A percentile compares a stretch with the other conserved stretches of the same genome.
Conservation (phyloP, 495 filamentous ascomycete species). For the Xylaria longipes region DNA sequence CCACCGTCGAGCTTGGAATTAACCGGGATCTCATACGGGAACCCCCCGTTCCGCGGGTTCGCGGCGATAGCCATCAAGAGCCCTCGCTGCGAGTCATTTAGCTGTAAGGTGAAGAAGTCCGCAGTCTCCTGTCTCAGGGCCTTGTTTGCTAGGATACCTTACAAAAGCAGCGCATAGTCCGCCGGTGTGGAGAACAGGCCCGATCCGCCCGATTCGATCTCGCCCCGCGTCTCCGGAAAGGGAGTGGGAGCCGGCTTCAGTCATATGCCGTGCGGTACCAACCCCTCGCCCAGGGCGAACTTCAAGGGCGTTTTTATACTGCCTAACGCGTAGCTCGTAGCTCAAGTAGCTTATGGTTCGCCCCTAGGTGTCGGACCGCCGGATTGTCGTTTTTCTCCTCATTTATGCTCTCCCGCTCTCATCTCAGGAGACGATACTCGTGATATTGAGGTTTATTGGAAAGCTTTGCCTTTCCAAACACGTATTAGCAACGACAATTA, state of each 20-base stretch:
- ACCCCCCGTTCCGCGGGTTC: conserved; percentile 38
- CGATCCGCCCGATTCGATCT: conserved; percentile 40
- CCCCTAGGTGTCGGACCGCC: conserved; percentile 7
- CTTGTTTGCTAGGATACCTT: conserved; percentile 36
- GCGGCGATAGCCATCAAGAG: conserved; percentile 29
- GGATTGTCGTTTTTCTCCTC: not conserved
- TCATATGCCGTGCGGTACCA: conserved; percentile 46
- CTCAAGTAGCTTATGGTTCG: conserved; percentile 9
- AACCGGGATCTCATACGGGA: conserved; percentile 17
- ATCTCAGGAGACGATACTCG: too few relatives aligned
- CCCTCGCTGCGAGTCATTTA: conserved; percentile 30
- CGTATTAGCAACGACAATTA: too few relatives aligned
- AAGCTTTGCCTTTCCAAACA: too few relatives aligned
- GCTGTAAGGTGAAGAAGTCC: conserved; percentile 41
- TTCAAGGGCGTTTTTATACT: conserved; percentile 35
- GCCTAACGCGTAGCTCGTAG: not conserved
- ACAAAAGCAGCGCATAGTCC: conserved; percentile 35
- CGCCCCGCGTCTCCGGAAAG: conserved; percentile 11
- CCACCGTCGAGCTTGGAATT: conserved; percentile 42
- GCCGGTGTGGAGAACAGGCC: conserved; percentile 35
- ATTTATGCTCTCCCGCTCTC: too few relatives aligned
- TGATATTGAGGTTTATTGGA: too few relatives aligned
- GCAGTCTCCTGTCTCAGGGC: conserved; percentile 37
- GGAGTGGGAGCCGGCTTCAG: conserved; percentile 32
- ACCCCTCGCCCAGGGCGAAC: conserved; percentile 47